A percentile compares a stretch with the other conserved stretches of the same genome.
These are phyloP conservation scores for Raphanus sativus DNA, from an alignment of 345 rosid species.

Conservation along the genomic window DNA sequence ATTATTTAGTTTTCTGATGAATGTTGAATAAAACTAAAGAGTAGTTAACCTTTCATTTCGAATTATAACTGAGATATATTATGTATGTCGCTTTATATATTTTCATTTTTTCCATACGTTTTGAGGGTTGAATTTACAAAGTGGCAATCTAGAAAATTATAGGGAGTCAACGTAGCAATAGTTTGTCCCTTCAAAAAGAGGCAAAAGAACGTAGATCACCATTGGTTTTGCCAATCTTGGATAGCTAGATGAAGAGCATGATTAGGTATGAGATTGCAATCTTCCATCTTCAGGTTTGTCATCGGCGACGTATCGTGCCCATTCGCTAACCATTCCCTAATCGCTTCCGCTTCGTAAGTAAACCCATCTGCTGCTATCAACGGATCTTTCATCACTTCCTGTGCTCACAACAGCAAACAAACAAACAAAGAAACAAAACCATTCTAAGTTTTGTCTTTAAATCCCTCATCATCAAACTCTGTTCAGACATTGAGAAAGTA, in stretches of 20 bases:
- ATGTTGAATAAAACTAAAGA: too few relatives aligned
- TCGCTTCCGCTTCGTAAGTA: slow-evolving; percentile 87
- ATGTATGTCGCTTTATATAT: not conserved
- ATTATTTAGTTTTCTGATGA: too few relatives aligned
- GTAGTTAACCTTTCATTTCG: too few relatives aligned
- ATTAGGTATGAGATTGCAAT: slow-evolving; percentile 71
- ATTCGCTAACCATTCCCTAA: slow-evolving; percentile 77
- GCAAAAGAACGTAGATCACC: slow-evolving; percentile 38
- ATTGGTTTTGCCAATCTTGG: slow-evolving; percentile 66
- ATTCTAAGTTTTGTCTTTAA: not conserved
- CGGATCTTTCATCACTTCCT: slow-evolving; percentile 68
- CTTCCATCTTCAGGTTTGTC: slow-evolving; percentile 83
- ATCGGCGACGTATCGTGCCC: slow-evolving; percentile 85
- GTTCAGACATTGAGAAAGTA: slow-evolving; percentile 29
- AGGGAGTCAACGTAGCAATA: slow-evolving; percentile 6
- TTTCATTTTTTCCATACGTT: slow-evolving; percentile 8
- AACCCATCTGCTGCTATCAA: slow-evolving; percentile 86
- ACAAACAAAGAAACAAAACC: not conserved
- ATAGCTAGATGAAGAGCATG: slow-evolving; percentile 82
- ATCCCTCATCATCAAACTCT: not conserved
- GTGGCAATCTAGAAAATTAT: slow-evolving; percentile 7
- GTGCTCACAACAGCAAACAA: slow-evolving; percentile 3
- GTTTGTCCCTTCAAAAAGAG: not conserved
- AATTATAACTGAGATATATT: too few relatives aligned
- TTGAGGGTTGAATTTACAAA: slow-evolving; percentile 28